Conservation (phyloP, 768 basidiomycete species). For the Leucocoprinus sp. region DNA sequence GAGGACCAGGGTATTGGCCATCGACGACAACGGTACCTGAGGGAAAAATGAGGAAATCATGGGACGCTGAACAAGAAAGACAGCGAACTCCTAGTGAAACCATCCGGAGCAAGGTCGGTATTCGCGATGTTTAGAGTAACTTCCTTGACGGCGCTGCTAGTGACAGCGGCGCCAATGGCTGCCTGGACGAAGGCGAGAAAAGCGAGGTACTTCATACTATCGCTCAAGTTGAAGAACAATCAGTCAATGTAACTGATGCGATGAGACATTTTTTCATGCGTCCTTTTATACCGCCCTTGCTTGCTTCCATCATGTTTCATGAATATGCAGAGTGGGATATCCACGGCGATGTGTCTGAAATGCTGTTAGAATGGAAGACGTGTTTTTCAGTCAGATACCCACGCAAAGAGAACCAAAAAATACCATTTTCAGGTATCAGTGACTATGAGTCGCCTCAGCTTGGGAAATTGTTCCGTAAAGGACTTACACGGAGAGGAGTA, state of each 20-base stretch:
- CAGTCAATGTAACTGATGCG: slow-evolving; percentile 5
- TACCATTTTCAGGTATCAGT: background rate
- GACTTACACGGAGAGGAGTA: background rate
- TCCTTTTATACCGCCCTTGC: background rate
- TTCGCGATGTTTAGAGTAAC: slow-evolving; percentile 31
- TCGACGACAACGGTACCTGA: slow-evolving; percentile 21
- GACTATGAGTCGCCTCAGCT: too few species aligned
- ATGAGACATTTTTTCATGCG: background rate
- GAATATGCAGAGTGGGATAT: background rate
- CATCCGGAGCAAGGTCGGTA: slow-evolving; percentile 33
- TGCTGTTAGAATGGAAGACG: too few species aligned
- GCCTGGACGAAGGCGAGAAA: slow-evolving; percentile 13
- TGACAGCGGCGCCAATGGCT: slow-evolving; percentile 18
- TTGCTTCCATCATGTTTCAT: too few species aligned
- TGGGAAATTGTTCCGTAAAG: slow-evolving; percentile 5
- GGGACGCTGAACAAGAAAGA: background rate
- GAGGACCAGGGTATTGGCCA: slow-evolving; percentile 23
- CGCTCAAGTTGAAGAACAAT: slow-evolving; percentile 2
- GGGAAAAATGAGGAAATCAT: background rate
- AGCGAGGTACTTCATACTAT: slow-evolving; percentile 7
- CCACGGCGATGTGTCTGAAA: too few species aligned
- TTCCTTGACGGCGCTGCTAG: background rate
- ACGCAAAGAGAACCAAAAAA: background rate
- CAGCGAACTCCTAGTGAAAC: slow-evolving; percentile 19
- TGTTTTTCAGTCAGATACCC: background rate